Evolutionary conservation across 2,329 filamentous ascomycete species (phyloP), one percentile per base, ranked within the genome.

Genomic region (Sphaerostilbella broomeana): DNA sequence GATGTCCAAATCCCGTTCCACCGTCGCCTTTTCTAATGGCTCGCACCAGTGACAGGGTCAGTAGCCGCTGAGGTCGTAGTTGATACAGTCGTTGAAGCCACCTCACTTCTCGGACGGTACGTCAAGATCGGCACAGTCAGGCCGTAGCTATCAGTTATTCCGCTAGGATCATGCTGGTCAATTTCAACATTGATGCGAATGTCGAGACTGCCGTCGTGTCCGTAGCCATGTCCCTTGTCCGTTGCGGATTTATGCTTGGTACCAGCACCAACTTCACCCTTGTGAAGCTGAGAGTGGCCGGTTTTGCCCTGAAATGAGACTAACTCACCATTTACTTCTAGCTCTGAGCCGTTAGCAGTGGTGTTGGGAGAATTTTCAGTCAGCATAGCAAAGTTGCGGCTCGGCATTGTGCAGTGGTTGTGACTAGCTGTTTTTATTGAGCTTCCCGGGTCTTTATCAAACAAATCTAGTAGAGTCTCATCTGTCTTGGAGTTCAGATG

Each of bases 391-490:
- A 86, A 98, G 60, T 98, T 98, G 17, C 92, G 79, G 49, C 87
- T 89, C 3, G 94, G 79, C 62, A 95, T 95, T 9, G 89, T 95
- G 46, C 86, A 84, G 47, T 86, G 75, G 62, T 95, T 95, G 56
- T 74, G 82, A 29, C 68, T 67, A 1, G 80, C 75, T 4, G 83
- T 86, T 65, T 89, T 94, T 73, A 35, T 85, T 55, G 59, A 77
- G 57, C 62, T 74, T 51, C 94, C 88, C 0, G 94, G 88, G 53
- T 95, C 89, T 54, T 85, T 83, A 46, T 87, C 76, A 62, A 98
- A 98, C 52, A 97, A 79, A n/a, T 84, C 81, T 50, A 97, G 81
- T 61, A 97, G 79, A 27, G 92, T 89, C 66, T 98, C 92, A 53
- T 95, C 86, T 0, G 92, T 98, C 40, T 87, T 65, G 20, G 60